Evolutionary conservation across 1,284 basidiomycete genomes (phyloP).

Genomic region (Ganoderma leucocontextum): DNA sequence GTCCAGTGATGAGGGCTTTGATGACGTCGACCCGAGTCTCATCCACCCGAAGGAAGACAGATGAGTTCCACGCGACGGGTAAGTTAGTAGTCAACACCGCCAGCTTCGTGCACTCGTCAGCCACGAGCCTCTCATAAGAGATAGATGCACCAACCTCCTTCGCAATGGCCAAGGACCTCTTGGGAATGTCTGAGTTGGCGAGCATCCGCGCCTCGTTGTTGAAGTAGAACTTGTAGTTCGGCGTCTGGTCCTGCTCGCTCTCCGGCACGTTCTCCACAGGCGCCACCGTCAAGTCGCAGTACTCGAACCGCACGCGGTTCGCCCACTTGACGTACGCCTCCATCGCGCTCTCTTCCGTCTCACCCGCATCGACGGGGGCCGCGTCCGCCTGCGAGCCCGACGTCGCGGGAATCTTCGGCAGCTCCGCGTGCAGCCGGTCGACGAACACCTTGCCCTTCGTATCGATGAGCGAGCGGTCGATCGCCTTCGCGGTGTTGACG

Average conservation of each 20-base stretch:
- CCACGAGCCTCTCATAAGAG: not conserved
- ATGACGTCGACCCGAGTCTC: constrained; percentile 90
- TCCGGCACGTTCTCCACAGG: constrained; percentile 39
- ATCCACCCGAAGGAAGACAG: constrained; percentile 87
- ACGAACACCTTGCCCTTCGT: constrained; percentile 89
- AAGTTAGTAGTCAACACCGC: constrained; percentile 90
- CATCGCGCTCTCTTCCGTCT: constrained; percentile 70
- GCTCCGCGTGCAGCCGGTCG: constrained; percentile 73
- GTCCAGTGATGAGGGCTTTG: constrained; percentile 90
- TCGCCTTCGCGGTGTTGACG: constrained; percentile 77
- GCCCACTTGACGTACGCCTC: constrained; percentile 87
- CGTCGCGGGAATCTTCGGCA: constrained; percentile 73
- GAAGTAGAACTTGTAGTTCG: constrained; percentile 82
- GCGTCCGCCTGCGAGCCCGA: constrained; percentile 47
- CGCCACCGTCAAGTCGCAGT: constrained; percentile 80
- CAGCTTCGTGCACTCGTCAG: constrained; percentile 57
- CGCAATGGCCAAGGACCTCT: constrained; percentile 88
- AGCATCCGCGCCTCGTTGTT: constrained; percentile 84
- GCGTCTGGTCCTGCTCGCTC: constrained; percentile 58
- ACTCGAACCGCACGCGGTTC: constrained; percentile 81
- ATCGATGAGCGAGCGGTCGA: constrained; percentile 85
- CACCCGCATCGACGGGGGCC: constrained; percentile 56
- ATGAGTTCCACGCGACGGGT: constrained; percentile 90
- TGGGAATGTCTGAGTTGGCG: constrained; percentile 82
- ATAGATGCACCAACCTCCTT: constrained; percentile 72